Percentiles rank a stretch among this genome's conserved stretches.
Evolutionary conservation across 441 rosid genomes (phyloP).

Genomic region (Euphorbia celastroides): DNA sequence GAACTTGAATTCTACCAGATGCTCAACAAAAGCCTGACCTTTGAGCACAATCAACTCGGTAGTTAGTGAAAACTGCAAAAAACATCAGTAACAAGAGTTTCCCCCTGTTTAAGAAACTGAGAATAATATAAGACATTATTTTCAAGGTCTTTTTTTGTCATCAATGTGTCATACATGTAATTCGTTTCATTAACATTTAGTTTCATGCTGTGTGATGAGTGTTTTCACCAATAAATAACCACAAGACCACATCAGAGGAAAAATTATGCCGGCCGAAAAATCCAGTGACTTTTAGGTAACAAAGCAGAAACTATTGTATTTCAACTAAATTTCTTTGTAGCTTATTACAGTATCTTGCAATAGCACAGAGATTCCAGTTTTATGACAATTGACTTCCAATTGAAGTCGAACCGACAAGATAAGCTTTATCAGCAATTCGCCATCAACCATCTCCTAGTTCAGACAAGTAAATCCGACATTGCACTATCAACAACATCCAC

Average conservation of each 20-base stretch:
- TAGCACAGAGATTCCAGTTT: too few species aligned
- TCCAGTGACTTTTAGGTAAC: too few species aligned
- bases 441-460: not conserved
- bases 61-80: not conserved
- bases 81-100: not conserved
- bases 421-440: not conserved
- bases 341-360: too few species aligned
- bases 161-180: too few species aligned
- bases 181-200: too few species aligned
- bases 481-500: not conserved
- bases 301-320: too few species aligned
- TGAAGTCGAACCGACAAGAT: not conserved
- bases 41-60: not conserved
- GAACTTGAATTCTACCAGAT: conserved; percentile 23
- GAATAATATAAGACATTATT: not conserved
- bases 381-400: not conserved
- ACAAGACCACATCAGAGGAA: too few species aligned
- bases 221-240: too few species aligned
- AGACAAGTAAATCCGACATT: not conserved
- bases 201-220: too few species aligned
- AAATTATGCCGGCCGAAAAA: too few species aligned
- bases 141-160: too few species aligned
- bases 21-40: conserved; percentile 35
- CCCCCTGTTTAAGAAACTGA: not conserved
- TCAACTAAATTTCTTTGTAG: too few species aligned